phyloP scores from a whole-genome alignment of 2,329 filamentous ascomycete species.

The Fusarium annulatum region DNA sequence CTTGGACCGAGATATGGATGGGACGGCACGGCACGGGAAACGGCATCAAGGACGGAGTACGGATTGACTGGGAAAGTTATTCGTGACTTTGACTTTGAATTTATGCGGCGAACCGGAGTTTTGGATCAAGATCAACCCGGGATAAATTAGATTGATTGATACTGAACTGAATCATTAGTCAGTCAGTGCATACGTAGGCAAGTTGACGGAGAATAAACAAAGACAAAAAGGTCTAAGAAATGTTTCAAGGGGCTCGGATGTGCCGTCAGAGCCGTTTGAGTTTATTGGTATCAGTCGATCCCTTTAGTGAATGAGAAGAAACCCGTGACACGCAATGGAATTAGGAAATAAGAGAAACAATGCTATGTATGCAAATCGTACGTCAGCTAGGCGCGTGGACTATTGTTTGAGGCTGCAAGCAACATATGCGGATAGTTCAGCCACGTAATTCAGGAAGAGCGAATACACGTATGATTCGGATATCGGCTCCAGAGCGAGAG shows the following conservation, averaged over 20 bases:
- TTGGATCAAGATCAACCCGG: not conserved
- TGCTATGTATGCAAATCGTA: slow-evolving; percentile 5
- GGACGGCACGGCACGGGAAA: slow-evolving; percentile 22
- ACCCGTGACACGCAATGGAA: not conserved
- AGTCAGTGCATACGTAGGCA: no score
- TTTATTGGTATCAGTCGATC: slow-evolving; percentile 10
- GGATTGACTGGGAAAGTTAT: not conserved
- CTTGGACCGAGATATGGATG: slow-evolving; percentile 18
- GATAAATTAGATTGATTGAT: not conserved
- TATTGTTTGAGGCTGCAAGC: not conserved
- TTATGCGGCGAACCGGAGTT: not conserved
- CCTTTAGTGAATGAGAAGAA: not conserved
- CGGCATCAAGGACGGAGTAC: not conserved
- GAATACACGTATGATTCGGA: slow-evolving; percentile 5
- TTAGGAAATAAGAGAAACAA: not conserved
- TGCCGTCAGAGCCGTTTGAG: slow-evolving; percentile 36
- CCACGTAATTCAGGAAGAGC: slow-evolving; percentile 1
- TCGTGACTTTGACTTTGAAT: not conserved
- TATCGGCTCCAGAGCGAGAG: slow-evolving; percentile 10
- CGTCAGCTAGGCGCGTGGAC: slow-evolving; percentile 5
- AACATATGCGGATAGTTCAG: not conserved
- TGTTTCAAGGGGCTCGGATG: slow-evolving; percentile 15
- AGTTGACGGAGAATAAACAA: not conserved
- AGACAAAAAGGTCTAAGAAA: not conserved
- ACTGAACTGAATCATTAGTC: not conserved